phyloP scores from a whole-genome alignment of 2,329 filamentous ascomycete genomes.

The Rhinocladiella similis region DNA sequence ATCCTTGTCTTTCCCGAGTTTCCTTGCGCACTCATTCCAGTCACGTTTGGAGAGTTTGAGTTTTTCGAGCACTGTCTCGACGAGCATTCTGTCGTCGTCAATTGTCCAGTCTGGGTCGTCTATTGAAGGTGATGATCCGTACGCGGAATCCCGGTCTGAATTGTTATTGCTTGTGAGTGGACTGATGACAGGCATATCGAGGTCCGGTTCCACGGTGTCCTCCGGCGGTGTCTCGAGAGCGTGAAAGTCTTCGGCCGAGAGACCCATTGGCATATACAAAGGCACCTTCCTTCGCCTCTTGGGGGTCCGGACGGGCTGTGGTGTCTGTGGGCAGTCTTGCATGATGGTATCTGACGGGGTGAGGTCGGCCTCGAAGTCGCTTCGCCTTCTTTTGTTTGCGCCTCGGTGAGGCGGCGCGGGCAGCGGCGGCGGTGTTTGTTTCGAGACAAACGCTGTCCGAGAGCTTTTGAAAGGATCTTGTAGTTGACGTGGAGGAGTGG shows the following conservation, averaged over 20 bases:
- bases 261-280: constrained; percentile 45
- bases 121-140: constrained; percentile 18
- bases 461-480: constrained; percentile 27
- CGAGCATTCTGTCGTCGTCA: constrained; percentile 44
- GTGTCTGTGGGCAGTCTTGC: constrained; percentile 20
- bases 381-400: constrained; percentile 42
- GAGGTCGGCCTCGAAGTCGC: constrained; percentile 32
- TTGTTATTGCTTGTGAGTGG: constrained; percentile 3
- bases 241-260: constrained; percentile 46
- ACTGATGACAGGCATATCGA: constrained; percentile 20
- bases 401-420: constrained; percentile 35
- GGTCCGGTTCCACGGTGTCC: constrained; percentile 24
- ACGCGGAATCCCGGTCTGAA: constrained; percentile 19
- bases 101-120: constrained; percentile 36
- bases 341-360: constrained; percentile 16
- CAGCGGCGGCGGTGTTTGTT: constrained; percentile 27
- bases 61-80: constrained; percentile 46
- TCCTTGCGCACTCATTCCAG: constrained; percentile 47
- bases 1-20: constrained; percentile 42
- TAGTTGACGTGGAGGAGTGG: constrained; percentile 34
- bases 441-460: constrained; percentile 18
- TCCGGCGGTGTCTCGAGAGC: constrained; percentile 34
- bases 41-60: constrained; percentile 44
- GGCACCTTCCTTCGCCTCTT: constrained; percentile 46
- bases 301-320: constrained; percentile 36